phyloP scores from a whole-genome alignment of 768 basidiomycete species.

The Leccinum subgranulosum region DNA sequence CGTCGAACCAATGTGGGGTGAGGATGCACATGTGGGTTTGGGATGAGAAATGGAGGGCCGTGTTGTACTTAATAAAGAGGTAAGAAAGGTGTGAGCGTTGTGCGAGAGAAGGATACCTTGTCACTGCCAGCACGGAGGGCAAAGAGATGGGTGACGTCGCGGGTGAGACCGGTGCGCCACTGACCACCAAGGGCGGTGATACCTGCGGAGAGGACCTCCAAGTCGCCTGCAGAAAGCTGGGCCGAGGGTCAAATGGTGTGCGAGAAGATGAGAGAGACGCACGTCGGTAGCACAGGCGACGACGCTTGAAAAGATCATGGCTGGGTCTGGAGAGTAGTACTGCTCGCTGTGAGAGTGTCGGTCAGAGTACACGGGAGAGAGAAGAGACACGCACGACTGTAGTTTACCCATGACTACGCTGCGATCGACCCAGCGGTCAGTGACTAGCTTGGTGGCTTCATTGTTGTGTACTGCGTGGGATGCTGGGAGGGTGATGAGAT shows the following conservation, averaged over 20 bases:
- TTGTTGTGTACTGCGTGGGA: conserved; percentile 40
- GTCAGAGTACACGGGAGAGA: conserved; percentile 1
- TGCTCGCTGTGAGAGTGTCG: conserved; percentile 36
- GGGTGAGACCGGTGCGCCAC: conserved; percentile 71
- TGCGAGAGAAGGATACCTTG: conserved; percentile 29
- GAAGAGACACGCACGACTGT: conserved; percentile 48
- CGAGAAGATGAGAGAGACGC: conserved; percentile 11
- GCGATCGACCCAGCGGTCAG: conserved; percentile 71
- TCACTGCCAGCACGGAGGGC: conserved; percentile 47
- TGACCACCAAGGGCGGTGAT: conserved; percentile 79
- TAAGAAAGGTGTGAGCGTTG: not conserved
- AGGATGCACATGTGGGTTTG: conserved; percentile 62
- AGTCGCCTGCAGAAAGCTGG: conserved; percentile 60
- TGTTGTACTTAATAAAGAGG: conserved; percentile 33
- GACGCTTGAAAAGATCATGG: conserved; percentile 80
- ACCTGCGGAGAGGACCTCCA: conserved; percentile 69
- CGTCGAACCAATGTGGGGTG: conserved; percentile 94
- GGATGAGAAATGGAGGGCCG: conserved; percentile 55
- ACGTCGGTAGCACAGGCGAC: conserved; percentile 72
- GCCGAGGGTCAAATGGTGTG: not conserved
- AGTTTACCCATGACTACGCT: conserved; percentile 53
- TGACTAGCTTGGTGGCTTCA: conserved; percentile 33
- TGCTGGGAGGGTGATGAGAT: conserved; percentile 46
- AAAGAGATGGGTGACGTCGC: conserved; percentile 87
- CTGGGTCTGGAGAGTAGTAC: conserved; percentile 74